These are phyloP conservation scores for Auriscalpium orientale DNA, from an alignment of 768 basidiomycete species.

Conservation along the genomic window DNA sequence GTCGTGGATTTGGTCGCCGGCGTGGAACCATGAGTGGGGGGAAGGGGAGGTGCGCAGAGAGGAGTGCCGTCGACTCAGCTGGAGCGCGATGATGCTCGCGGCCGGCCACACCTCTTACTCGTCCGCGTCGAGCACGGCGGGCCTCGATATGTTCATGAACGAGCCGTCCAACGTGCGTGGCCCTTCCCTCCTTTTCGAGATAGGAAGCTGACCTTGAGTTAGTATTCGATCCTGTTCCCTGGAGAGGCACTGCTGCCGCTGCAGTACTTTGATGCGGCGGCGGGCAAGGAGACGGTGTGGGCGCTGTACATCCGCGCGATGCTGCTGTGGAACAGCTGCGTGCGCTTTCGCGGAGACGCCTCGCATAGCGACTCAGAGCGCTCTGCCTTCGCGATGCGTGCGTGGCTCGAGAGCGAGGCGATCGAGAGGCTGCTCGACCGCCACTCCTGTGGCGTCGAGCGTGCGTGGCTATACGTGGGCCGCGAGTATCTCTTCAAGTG, in stretches of 20 bases:
- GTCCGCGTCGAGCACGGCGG: conserved; percentile 30
- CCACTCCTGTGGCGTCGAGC: conserved; percentile 62
- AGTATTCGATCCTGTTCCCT: conserved; percentile 72
- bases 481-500: conserved; percentile 75
- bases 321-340: conserved; percentile 67
- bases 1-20: conserved; percentile 56
- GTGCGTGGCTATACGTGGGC: conserved; percentile 60
- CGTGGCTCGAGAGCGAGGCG: conserved; percentile 64
- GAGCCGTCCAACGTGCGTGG: conserved; percentile 62
- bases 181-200: background rate
- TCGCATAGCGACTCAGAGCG: conserved; percentile 40
- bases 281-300: conserved; percentile 60
- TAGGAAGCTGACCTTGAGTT: background rate
- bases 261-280: conserved; percentile 25
- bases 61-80: conserved; percentile 63
- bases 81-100: conserved; percentile 59
- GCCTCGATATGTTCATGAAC: conserved; percentile 45
- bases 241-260: conserved; percentile 51
- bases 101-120: conserved; percentile 60
- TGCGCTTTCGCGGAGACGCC: conserved; percentile 45
- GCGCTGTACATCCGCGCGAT: conserved; percentile 64
- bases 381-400: conserved; percentile 54
- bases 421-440: conserved; percentile 55
- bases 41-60: conserved; percentile 63
- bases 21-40: conserved; percentile 53